phyloP scores from a whole-genome alignment of 345 rosid species.

The Sisymbrium irio region DNA sequence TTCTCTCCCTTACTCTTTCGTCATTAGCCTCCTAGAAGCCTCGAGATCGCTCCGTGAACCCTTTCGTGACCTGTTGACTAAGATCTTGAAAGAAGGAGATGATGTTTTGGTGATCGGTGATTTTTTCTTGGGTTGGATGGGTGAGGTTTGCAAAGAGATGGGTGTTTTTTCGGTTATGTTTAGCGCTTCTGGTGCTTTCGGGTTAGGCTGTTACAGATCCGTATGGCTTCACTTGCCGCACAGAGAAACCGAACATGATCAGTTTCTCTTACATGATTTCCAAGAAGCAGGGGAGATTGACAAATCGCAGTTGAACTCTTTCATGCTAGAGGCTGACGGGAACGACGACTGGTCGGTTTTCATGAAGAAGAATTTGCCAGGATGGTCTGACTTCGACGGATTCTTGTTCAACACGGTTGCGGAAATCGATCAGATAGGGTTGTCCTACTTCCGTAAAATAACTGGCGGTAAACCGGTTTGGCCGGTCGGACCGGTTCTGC shows the following conservation, averaged over 20 bases:
- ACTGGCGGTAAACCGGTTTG: conserved; percentile 43
- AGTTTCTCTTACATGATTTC: conserved; percentile 52
- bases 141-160: conserved; percentile 45
- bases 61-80: conserved; percentile 33
- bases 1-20: conserved; percentile 57
- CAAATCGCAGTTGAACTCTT: conserved; percentile 43
- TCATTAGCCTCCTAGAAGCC: conserved; percentile 54
- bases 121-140: conserved; percentile 70
- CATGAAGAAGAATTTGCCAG: conserved; percentile 38
- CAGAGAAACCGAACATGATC: conserved; percentile 27
- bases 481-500: conserved; percentile 60
- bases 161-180: conserved; percentile 54
- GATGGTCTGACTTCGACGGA: conserved; percentile 51
- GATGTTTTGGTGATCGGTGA: conserved; percentile 46
- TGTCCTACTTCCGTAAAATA: conserved; percentile 48
- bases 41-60: conserved; percentile 47
- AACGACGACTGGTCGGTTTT: conserved; percentile 53
- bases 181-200: conserved; percentile 37
- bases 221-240: conserved; percentile 52
- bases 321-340: conserved; percentile 47
- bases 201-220: conserved; percentile 57
- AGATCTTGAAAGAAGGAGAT: conserved; percentile 10
- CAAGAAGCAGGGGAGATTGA: conserved; percentile 50
- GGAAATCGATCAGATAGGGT: conserved; percentile 52
- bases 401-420: conserved; percentile 61